phyloP scores from a whole-genome alignment of 176 grass and related monocot genomes.

The Juncus effusus region DNA sequence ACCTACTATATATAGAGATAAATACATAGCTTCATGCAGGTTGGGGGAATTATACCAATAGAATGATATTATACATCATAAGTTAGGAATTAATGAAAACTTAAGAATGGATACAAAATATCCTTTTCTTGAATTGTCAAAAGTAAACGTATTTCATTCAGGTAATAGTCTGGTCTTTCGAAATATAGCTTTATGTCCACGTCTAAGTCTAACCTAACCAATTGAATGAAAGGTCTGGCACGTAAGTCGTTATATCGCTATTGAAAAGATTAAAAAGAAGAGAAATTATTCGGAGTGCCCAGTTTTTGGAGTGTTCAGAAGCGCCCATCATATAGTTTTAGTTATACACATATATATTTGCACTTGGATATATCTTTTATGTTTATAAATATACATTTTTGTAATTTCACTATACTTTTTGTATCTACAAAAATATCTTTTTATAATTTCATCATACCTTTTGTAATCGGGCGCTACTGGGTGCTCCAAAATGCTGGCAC shows the following conservation, averaged over 20 bases:
- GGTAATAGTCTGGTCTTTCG: neutral
- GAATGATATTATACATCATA: neutral
- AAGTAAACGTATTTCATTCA: neutral
- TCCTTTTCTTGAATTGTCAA: constrained; percentile 21
- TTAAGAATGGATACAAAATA: constrained; percentile 11
- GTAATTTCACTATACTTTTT: too few species aligned
- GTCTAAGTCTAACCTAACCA: constrained; percentile 25
- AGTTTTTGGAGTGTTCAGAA: too few species aligned
- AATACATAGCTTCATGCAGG: constrained; percentile 10
- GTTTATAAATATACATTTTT: too few species aligned
- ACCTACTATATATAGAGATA: constrained; percentile 10
- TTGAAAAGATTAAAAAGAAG: too few species aligned
- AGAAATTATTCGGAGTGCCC: too few species aligned
- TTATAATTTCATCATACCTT: too few species aligned
- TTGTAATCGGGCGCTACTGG: too few species aligned
- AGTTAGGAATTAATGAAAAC: constrained; percentile 1
- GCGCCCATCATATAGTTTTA: too few species aligned
- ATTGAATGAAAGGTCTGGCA: constrained; percentile 1
- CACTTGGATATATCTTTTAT: too few species aligned
- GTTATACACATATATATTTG: too few species aligned
- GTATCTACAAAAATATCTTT: too few species aligned
- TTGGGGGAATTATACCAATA: neutral
- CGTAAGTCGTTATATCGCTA: neutral
- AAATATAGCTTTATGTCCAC: constrained; percentile 19
- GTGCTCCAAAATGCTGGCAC: too few species aligned